Base-by-base conservation (phyloP, 73 alveolate genomes). In the Blepharisma stoltei region DNA sequence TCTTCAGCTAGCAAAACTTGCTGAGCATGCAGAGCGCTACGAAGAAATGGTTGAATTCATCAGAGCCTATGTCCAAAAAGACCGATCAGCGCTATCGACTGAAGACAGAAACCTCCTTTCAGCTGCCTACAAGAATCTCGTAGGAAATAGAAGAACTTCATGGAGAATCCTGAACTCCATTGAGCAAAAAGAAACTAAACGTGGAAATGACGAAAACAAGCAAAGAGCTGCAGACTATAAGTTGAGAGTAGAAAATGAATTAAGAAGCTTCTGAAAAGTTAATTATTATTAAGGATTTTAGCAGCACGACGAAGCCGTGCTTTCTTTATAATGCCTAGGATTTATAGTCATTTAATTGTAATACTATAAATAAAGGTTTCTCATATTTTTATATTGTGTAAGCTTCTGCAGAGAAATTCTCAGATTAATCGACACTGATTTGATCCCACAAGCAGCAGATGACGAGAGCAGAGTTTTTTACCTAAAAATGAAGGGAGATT, bases 401-500 rank as follows among this genome's bases (percentile, higher is more conserved):
- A 71, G n/a, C n/a, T 88, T 78, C 65, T 84, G 95, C 70, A 83
- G 83, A 54, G 77, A 83, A 84, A 86, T 84, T 47, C 44, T 89
- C 81, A 69, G 79, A 46, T 70, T 89, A 76, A 83, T 92, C 44
- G 86, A 87, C 76, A 45, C 73, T 48, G 67, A 70, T 55, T 67
- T 87, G 46, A 69, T 92, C 53, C 69, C 83, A 55, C 83, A 71
- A 65, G 88, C 90, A 6, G 49, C 80, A 38, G 88, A 86, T 27
- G 92, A 45, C 25, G 95, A 89, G 67, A 70, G 89, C 23, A 92
- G 89, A 81, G 86, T 90, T 27, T 92, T 86, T 88, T 92, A 77
- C 81, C 77, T 79, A 47, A 92, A 92, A 77, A 85, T 92, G 87
- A 90, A 86, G 67, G 98, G 92, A 8, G 98, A 92, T 77, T 89